These are phyloP conservation scores for Alternaria triticina DNA, from an alignment of 2,329 filamentous ascomycete species.

Conservation along the genomic window DNA sequence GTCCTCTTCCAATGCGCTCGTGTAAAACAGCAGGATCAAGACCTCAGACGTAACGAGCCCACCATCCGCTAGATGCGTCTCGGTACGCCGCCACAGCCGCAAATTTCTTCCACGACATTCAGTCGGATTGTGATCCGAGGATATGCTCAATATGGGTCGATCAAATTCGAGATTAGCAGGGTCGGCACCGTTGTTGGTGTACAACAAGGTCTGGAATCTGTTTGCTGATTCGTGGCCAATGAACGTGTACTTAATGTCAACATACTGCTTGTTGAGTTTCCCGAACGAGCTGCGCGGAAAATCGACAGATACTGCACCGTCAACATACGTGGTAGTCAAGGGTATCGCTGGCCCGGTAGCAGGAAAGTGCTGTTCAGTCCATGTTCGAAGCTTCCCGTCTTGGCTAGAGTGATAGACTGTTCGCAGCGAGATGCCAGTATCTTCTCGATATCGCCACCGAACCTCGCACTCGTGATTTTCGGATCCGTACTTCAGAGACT, in stretches of 20 bases:
- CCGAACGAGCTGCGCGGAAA: constrained; percentile 38
- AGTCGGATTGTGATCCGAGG: constrained; percentile 34
- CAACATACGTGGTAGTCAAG: constrained; percentile 33
- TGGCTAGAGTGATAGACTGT: constrained; percentile 31
- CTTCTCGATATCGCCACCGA: constrained; percentile 38
- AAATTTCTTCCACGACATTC: constrained; percentile 41
- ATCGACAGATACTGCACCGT: constrained; percentile 39
- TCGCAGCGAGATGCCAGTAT: constrained; percentile 34
- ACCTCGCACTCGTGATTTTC: constrained; percentile 32
- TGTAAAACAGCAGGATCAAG: constrained; percentile 39
- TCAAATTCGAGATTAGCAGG: constrained; percentile 36
- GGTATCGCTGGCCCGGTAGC: constrained; percentile 41
- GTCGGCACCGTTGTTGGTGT: constrained; percentile 41
- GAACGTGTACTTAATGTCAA: constrained; percentile 40
- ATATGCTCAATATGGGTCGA: constrained; percentile 30
- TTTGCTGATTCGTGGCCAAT: constrained; percentile 13
- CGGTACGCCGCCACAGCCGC: constrained; percentile 34
- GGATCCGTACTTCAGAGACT: constrained; percentile 9
- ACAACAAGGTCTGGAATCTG: constrained; percentile 40
- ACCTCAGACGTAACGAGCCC: constrained; percentile 25
- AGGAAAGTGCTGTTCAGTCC: constrained; percentile 39
- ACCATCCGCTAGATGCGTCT: constrained; percentile 21
- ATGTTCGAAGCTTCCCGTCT: constrained; percentile 23
- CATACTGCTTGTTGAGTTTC: constrained; percentile 32
- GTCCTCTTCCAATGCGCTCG: constrained; percentile 34